Conservation (phyloP, 345 rosid species). For the Gossypium rotundifolium region DNA sequence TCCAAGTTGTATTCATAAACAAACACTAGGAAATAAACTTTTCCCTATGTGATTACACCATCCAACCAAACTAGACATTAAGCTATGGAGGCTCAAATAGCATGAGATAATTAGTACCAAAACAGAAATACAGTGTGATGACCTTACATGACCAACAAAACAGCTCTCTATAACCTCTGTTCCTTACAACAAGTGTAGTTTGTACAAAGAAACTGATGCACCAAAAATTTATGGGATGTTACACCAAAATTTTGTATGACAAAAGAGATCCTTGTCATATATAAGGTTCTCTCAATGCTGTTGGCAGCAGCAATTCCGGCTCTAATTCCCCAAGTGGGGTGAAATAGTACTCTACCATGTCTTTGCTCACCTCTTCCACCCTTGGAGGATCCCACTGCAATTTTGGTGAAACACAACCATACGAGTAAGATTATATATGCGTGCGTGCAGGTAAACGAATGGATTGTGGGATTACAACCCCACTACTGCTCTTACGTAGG, state of each 20-base stretch:
- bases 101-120: too few relatives aligned
- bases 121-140: too few relatives aligned
- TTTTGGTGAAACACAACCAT: background rate
- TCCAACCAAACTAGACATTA: too few relatives aligned
- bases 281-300: conserved; percentile 41
- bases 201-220: background rate
- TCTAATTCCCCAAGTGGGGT: conserved; percentile 31
- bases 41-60: too few relatives aligned
- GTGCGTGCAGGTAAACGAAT: too few relatives aligned
- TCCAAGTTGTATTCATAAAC: too few relatives aligned
- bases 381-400: conserved; percentile 66
- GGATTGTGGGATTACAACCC: background rate
- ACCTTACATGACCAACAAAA: background rate
- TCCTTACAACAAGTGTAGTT: background rate
- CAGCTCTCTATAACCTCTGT: background rate
- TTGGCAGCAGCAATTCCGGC: conserved; percentile 50
- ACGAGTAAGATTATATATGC: background rate
- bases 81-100: too few relatives aligned
- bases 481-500: background rate
- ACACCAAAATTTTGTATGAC: background rate
- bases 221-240: background rate
- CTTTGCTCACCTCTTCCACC: conserved; percentile 43
- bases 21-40: too few relatives aligned
- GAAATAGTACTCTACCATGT: conserved; percentile 56
- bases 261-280: conserved; percentile 16